Conservation (phyloP, 257 asterid genomes). For the Fraxinus excelsior region DNA sequence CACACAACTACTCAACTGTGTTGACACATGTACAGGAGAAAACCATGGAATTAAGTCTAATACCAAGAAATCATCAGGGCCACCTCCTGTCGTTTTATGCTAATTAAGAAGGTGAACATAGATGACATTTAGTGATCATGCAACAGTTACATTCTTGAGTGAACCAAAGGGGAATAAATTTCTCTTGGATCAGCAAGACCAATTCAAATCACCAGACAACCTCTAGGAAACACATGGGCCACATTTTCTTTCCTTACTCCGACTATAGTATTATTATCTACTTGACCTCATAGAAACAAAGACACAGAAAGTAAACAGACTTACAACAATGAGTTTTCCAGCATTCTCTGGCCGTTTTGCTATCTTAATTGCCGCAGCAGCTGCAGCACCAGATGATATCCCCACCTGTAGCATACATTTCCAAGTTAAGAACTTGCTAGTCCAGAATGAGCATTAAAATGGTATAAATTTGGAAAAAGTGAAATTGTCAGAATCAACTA, state of each 20-base stretch:
- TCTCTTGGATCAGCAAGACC: neutral
- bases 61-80: neutral
- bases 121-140: neutral
- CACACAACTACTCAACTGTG: no score
- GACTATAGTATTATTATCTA: neutral
- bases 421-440: conserved; percentile 18
- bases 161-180: neutral
- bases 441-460: neutral
- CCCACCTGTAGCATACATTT: conserved; percentile 58
- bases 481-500: neutral
- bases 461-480: neutral
- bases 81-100: neutral
- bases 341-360: conserved; percentile 81
- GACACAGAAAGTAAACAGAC: conserved; percentile 24
- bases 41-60: no score
- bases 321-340: conserved; percentile 91
- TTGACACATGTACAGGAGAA: no score
- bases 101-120: neutral
- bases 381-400: conserved; percentile 95
- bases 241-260: neutral
- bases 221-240: neutral
- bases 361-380: conserved; percentile 74
- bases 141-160: neutral
- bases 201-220: neutral
- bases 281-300: conserved; percentile 5